Base-by-base conservation (phyloP, 2,329 filamentous ascomycete genomes). In the Phialemonium atrogriseum region DNA sequence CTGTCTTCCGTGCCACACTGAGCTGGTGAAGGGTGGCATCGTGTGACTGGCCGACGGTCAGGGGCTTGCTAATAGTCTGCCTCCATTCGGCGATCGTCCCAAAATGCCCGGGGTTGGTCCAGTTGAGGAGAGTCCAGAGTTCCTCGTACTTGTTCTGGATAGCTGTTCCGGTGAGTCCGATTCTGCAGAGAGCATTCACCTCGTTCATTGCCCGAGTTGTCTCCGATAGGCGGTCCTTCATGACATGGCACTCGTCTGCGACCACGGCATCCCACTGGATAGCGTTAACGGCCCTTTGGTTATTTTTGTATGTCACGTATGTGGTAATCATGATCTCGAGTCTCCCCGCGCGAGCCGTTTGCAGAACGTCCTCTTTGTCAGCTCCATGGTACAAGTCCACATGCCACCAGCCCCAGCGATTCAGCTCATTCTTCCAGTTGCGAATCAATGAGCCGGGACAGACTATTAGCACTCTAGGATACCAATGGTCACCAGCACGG, bases 121-220 rank as follows among this genome's bases (percentile, higher is more conserved):
- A 98, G 52, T 98, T 94, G 3, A 98, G 65, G 0, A 98, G 66
- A 0, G 87, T 93, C 89, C 89, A 98, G 1, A 98, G 69, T 54
- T 98, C 91, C 51, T 95, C 86, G 52, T 98, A 98, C 43, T 85
- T 91, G 56, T 98, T 98, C 52, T 98, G 91, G 26, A 98, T 95
- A 0, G 89, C 89, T 0, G 91, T 98, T 2, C 91, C 91, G 0
- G 88, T 96, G 7, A 98, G 66, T 0, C 91, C 91, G 38, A 98
- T 88, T 20, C 91, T 76, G 50, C 91, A 96, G 3, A 96, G 70
- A 0, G 88, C 78, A 46, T 98, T 98, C 44, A 96, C 67, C 39
- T 88, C 76, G 46, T 86, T 84, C 81, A 98, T 89, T 1, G 87
- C 80, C 48, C 83, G 76, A 0, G 89, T 91, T 7, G 81, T 83